Conservation (phyloP, 108 stramenopile species). For the Cyclotella cryptica region DNA sequence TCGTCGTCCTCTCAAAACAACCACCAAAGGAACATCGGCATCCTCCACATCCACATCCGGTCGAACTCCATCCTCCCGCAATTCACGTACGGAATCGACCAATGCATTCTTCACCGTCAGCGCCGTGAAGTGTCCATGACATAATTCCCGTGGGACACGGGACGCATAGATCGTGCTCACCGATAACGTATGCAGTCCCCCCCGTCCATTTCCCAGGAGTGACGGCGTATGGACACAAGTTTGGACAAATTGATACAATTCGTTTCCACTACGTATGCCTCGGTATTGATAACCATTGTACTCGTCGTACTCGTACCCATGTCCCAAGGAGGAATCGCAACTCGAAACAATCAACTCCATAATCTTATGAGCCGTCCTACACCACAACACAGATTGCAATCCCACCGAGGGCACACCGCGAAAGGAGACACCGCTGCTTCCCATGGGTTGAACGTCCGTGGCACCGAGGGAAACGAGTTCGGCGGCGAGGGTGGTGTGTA, state of each 20-base stretch:
- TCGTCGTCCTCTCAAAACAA: slow-evolving; percentile 57
- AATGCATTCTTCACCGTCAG: slow-evolving; percentile 86
- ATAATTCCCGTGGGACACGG: slow-evolving; percentile 65
- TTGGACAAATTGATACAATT: slow-evolving; percentile 62
- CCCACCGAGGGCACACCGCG: slow-evolving; percentile 48
- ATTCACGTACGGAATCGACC: slow-evolving; percentile 73
- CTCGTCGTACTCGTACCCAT: slow-evolving; percentile 9
- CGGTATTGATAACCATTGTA: slow-evolving; percentile 4
- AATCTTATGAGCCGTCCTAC: slow-evolving; percentile 79
- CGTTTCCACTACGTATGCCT: slow-evolving; percentile 58
- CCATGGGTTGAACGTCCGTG: slow-evolving; percentile 33
- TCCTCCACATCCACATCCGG: slow-evolving; percentile 76
- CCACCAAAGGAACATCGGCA: slow-evolving; percentile 82
- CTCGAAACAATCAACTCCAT: slow-evolving; percentile 68
- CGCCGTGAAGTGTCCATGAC: slow-evolving; percentile 81
- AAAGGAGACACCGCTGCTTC: slow-evolving; percentile 42
- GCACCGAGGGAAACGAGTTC: slow-evolving; percentile 67
- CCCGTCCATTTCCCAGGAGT: slow-evolving; percentile 69
- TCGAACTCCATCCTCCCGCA: slow-evolving; percentile 66
- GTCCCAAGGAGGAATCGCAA: no score
- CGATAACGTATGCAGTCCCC: slow-evolving; percentile 73
- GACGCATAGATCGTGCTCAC: slow-evolving; percentile 61
- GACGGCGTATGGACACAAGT: slow-evolving; percentile 53
- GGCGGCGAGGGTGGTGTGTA: slow-evolving; percentile 58
- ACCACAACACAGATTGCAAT: slow-evolving; percentile 65